Percentiles rank a stretch among this genome's conserved stretches.
Evolutionary conservation across 2,329 filamentous ascomycete species (phyloP).

Genomic region (Aureobasidium sp.): DNA sequence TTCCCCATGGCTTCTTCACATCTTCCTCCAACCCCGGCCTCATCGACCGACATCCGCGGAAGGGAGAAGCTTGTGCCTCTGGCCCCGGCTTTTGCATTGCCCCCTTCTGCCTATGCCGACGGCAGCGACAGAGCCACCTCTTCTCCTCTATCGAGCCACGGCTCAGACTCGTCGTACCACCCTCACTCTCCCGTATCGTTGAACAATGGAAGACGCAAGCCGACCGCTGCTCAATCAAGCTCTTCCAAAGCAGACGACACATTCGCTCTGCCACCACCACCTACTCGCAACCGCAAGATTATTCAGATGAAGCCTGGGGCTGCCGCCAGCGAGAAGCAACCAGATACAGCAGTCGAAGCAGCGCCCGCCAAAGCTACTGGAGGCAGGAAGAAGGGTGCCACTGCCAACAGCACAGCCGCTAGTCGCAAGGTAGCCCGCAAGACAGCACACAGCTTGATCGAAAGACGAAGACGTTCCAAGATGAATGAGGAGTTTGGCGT

Average conservation of each 20-base stretch:
- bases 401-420: conserved; percentile 66
- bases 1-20: conserved; percentile 52
- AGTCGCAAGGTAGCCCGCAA: conserved; percentile 94
- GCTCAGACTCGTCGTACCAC: conserved; percentile 47
- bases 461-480: conserved; percentile 81
- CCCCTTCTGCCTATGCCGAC: conserved; percentile 61
- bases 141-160: conserved; percentile 39
- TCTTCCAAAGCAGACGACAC: conserved; percentile 46
- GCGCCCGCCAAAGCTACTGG: conserved; percentile 27
- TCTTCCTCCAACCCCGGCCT: conserved; percentile 68
- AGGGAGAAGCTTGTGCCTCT: conserved; percentile 55
- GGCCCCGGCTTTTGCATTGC: conserved; percentile 64
- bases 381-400: conserved; percentile 68
- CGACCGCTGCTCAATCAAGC: conserved; percentile 19
- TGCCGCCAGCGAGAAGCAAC: conserved; percentile 27
- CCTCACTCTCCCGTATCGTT: conserved; percentile 41
- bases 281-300: conserved; percentile 87
- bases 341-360: conserved; percentile 20
- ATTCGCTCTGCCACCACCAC: conserved; percentile 83
- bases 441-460: conserved; percentile 92
- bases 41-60: conserved; percentile 71
- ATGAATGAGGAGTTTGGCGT: conserved; percentile 99
- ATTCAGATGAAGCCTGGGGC: conserved; percentile 86
- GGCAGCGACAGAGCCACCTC: conserved; percentile 41
- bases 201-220: conserved; percentile 27